Evolutionary conservation across 345 rosid genomes (phyloP).

Genomic region (Eucalyptus erythrocorys): DNA sequence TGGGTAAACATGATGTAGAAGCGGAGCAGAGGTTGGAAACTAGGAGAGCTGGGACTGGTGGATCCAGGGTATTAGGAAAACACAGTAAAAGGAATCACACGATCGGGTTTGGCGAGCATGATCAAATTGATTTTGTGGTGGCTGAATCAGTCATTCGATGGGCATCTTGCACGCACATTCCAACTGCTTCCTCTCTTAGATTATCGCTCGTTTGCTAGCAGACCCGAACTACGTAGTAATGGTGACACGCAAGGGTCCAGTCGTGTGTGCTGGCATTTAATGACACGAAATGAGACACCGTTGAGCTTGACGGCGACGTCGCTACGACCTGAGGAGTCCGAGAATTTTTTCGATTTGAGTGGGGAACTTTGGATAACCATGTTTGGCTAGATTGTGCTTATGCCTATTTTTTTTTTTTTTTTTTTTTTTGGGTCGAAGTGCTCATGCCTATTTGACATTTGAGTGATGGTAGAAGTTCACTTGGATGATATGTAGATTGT

Average conservation of each 20-base stretch:
- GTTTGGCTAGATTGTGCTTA: neutral
- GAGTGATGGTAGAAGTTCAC: neutral
- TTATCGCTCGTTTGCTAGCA: slow-evolving; percentile 65
- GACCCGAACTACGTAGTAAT: neutral
- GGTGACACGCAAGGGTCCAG: neutral
- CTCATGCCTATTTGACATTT: neutral
- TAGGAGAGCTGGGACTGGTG: slow-evolving; percentile 10
- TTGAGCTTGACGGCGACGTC: neutral
- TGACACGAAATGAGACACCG: neutral
- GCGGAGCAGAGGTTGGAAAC: slow-evolving; percentile 18
- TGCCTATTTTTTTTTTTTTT: too few species aligned
- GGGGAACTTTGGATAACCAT: neutral
- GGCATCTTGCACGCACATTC: slow-evolving; percentile 78
- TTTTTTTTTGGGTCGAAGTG: too few species aligned
- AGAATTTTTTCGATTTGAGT: neutral
- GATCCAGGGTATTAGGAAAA: slow-evolving; percentile 30
- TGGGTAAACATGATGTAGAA: slow-evolving; percentile 10
- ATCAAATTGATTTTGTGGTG: slow-evolving; percentile 42
- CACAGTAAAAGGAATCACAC: slow-evolving; percentile 61
- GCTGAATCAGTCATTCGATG: slow-evolving; percentile 65
- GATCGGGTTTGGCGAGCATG: slow-evolving; percentile 57
- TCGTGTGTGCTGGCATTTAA: neutral
- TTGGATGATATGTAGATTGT: neutral
- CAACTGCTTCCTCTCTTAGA: slow-evolving; percentile 59
- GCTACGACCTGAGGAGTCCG: neutral